A percentile compares a stretch with the other conserved stretches of the same genome.
Evolutionary conservation across 768 basidiomycete genomes (phyloP).

Genomic region (Wakefieldia striispora): DNA sequence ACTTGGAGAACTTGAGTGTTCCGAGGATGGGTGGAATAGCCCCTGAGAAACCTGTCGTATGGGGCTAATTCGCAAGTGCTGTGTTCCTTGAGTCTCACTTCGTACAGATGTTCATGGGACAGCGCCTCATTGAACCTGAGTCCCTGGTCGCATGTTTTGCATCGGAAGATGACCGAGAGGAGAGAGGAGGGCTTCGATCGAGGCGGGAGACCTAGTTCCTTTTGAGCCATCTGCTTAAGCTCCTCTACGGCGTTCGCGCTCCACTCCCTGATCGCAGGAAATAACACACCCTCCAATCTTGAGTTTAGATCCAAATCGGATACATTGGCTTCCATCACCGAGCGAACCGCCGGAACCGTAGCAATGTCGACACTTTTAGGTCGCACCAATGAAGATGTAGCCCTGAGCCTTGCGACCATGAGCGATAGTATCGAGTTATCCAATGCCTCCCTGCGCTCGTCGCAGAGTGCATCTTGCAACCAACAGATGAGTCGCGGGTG

Average conservation of each 20-base stretch:
- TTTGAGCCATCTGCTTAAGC: conserved; percentile 7
- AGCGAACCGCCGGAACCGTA: background rate
- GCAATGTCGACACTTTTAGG: conserved; percentile 6
- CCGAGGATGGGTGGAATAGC: background rate
- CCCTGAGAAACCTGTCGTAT: background rate
- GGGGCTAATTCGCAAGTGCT: background rate
- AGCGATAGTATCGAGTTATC: too few relatives aligned
- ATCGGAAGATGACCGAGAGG: conserved; percentile 11
- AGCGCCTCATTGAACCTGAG: conserved; percentile 5
- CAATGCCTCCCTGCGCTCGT: too few relatives aligned
- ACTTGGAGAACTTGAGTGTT: conserved; percentile 1
- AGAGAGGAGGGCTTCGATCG: conserved; percentile 5
- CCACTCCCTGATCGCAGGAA: conserved; percentile 2
- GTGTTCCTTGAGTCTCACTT: background rate
- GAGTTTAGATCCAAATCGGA: background rate
- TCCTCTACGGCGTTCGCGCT: conserved; percentile 7
- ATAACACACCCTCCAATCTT: background rate
- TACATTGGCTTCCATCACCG: background rate
- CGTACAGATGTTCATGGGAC: conserved; percentile 7
- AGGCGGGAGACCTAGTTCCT: background rate
- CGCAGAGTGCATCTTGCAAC: too few relatives aligned
- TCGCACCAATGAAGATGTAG: background rate
- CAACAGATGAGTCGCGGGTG: too few relatives aligned
- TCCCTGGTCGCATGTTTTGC: conserved; percentile 1
- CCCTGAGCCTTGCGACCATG: too few relatives aligned